Evolutionary conservation across 768 basidiomycete species (phyloP).

Genomic region (Lentinula raphanica): DNA sequence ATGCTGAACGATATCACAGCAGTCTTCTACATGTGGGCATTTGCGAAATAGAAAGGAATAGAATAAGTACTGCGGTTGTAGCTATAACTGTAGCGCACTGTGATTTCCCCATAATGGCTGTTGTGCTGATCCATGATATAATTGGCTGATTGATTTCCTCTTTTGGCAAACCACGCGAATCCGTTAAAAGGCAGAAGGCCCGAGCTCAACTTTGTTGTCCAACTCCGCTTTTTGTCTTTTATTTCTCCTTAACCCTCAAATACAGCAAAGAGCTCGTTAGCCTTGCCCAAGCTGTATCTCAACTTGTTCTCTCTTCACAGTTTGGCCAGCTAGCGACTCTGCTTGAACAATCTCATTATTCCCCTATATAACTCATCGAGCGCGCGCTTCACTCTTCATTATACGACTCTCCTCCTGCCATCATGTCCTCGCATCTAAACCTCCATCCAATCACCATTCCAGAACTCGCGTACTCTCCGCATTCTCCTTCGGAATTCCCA

Average conservation of each 20-base stretch:
- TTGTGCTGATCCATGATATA: not conserved
- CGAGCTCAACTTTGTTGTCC: not conserved
- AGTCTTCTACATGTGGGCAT: conserved; percentile 87
- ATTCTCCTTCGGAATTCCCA: conserved; percentile 29
- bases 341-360: conserved; percentile 2
- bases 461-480: conserved; percentile 22
- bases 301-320: not conserved
- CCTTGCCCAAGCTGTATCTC: not conserved
- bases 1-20: conserved; percentile 30
- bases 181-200: not conserved
- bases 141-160: not conserved
- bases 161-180: not conserved
- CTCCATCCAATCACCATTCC: conserved; percentile 20
- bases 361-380: conserved; percentile 1
- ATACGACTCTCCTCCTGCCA: conserved; percentile 5
- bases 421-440: conserved; percentile 16
- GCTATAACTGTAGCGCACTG: not conserved
- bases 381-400: conserved; percentile 11
- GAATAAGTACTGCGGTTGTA: not conserved
- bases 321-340: conserved; percentile 3
- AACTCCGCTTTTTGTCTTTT: conserved; percentile 4
- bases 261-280: not conserved
- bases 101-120: not conserved
- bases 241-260: not conserved
- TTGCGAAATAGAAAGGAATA: conserved; percentile 39